These are phyloP conservation scores for Suillus bovinus DNA, from an alignment of 768 basidiomycete species.

Conservation along the genomic window DNA sequence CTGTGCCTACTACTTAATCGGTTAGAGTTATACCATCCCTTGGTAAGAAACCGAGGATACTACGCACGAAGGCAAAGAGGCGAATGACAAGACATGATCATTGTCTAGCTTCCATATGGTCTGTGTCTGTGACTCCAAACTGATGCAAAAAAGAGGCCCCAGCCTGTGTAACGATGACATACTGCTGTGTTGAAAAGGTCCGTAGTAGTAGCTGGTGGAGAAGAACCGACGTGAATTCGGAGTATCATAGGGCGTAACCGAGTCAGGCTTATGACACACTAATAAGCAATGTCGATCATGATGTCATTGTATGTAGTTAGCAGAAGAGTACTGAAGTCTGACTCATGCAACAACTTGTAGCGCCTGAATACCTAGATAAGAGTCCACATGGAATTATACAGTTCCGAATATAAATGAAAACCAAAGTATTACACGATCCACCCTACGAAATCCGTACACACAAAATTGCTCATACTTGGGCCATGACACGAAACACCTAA, in stretches of 20 bases:
- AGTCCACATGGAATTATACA: background rate
- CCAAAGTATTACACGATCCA: background rate
- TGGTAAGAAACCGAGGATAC: background rate
- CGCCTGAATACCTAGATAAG: background rate
- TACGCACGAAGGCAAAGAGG: no score
- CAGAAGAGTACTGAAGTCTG: background rate
- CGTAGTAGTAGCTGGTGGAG: background rate
- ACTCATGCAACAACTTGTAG: background rate
- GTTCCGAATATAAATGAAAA: conserved; percentile 2
- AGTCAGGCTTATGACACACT: no score
- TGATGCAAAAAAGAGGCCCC: no score
- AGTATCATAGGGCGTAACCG: no score
- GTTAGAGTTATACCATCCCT: background rate
- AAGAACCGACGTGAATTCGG: no score
- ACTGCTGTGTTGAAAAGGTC: background rate
- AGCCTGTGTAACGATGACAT: no score
- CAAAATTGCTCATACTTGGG: conserved; percentile 29
- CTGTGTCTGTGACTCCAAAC: no score
- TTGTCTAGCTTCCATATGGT: background rate
- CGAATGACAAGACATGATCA: background rate
- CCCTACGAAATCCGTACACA: background rate
- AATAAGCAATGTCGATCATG: no score
- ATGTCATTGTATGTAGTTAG: no score
- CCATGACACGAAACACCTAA: conserved; percentile 43
- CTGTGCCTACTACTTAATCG: background rate